These are phyloP conservation scores for Tulasnella sp. DNA, from an alignment of 768 basidiomycete species.

Conservation along the genomic window DNA sequence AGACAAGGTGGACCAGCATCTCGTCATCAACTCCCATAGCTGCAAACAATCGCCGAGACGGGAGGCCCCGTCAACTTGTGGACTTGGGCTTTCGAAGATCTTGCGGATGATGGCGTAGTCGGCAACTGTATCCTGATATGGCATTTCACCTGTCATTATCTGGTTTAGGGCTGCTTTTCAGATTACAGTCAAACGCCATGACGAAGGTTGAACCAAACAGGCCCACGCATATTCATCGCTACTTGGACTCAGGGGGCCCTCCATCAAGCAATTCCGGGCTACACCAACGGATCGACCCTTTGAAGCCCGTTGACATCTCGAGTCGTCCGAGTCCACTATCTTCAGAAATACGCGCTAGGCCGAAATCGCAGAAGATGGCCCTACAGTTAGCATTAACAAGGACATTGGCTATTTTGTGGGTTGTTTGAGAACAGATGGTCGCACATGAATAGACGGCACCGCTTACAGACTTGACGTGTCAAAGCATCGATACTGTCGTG, in stretches of 20 bases:
- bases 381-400: neutral
- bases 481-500: neutral
- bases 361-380: neutral
- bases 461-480: neutral
- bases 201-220: neutral
- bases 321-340: neutral
- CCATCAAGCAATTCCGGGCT: neutral
- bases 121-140: neutral
- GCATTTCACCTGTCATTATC: neutral
- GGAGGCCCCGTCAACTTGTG: neutral
- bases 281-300: neutral
- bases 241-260: neutral
- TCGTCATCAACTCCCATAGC: neutral
- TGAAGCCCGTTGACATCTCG: neutral
- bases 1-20: neutral
- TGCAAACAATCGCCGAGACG: neutral
- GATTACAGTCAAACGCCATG: neutral
- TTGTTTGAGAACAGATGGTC: neutral
- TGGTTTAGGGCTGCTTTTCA: neutral
- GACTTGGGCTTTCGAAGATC: neutral
- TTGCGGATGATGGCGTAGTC: neutral
- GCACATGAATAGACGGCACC: neutral
- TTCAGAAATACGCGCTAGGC: neutral
- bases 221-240: conserved; percentile 6
- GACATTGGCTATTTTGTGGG: neutral